Conservation (phyloP, 2,329 filamentous ascomycete species). For the Xylariales sp. region DNA sequence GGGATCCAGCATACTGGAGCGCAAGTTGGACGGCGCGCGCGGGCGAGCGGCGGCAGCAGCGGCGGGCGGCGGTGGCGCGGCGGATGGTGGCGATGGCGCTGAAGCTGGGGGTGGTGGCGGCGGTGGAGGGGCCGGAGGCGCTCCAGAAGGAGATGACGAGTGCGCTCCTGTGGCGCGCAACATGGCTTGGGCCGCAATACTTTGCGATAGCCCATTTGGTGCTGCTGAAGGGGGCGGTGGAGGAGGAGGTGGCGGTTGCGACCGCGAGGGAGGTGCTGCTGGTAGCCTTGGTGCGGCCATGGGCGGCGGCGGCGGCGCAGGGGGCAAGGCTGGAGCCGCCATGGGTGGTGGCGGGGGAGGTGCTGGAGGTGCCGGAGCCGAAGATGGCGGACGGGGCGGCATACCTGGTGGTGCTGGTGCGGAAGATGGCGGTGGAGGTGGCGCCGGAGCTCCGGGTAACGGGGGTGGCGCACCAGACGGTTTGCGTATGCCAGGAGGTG, state of each 20-base stretch:
- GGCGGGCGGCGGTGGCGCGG: conserved; percentile 23
- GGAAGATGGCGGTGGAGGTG: conserved; percentile 22
- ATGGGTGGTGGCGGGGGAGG: conserved; percentile 29
- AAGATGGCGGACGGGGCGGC: conserved; percentile 29
- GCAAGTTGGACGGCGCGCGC: conserved; percentile 42
- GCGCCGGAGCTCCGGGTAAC: conserved; percentile 19
- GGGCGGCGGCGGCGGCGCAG: conserved; percentile 29
- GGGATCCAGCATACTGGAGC: conserved; percentile 65
- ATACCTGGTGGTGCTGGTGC: conserved; percentile 18
- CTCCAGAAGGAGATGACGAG: conserved; percentile 25
- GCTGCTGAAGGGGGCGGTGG: conserved; percentile 29
- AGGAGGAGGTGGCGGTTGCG: conserved; percentile 32
- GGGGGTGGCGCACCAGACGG: conserved; percentile 23
- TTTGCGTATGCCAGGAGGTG: conserved; percentile 56
- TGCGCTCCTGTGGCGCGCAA: conserved; percentile 30
- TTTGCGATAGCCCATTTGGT: conserved; percentile 23
- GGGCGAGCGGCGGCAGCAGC: conserved; percentile 28
- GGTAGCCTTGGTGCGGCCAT: conserved; percentile 22
- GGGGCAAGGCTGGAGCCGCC: conserved; percentile 16
- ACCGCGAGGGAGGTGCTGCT: conserved; percentile 17
- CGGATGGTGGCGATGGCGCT: conserved; percentile 36
- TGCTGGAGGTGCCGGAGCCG: conserved; percentile 23
- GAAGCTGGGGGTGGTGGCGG: conserved; percentile 28
- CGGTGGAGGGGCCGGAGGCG: conserved; percentile 28
- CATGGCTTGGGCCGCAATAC: conserved; percentile 34